These are phyloP conservation scores for Sporodiniella umbellata DNA, from an alignment of 371 early-diverging fungal species.

Conservation along the genomic window DNA sequence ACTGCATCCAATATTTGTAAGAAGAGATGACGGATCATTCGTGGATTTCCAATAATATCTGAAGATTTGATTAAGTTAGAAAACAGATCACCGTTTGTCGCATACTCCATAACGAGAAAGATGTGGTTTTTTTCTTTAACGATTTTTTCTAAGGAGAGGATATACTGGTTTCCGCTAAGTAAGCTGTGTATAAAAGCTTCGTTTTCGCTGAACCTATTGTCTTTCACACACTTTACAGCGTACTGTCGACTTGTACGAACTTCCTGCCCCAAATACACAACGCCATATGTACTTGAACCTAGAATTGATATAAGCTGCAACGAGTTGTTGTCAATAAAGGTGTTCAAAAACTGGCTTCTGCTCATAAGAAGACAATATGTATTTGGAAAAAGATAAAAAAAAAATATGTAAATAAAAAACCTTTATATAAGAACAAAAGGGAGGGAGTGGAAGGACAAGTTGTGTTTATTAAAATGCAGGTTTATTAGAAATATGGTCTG, in stretches of 20 bases:
- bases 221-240: constrained; percentile 58
- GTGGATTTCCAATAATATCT: constrained; percentile 37
- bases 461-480: not conserved
- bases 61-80: constrained; percentile 47
- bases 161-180: constrained; percentile 61
- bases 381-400: not conserved
- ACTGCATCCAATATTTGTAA: constrained; percentile 56
- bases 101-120: constrained; percentile 71
- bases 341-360: constrained; percentile 20
- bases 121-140: constrained; percentile 48
- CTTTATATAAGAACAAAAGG: not conserved
- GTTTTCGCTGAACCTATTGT: constrained; percentile 38
- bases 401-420: not conserved
- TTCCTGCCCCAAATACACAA: constrained; percentile 58
- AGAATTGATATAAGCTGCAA: constrained; percentile 49
- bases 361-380: not conserved
- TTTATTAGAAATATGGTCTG: constrained; percentile 2
- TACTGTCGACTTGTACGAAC: constrained; percentile 33
- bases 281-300: constrained; percentile 70
- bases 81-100: constrained; percentile 64
- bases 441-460: too few relatives aligned
- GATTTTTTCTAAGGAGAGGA: constrained; percentile 68
- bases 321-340: constrained; percentile 32
- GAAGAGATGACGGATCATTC: constrained; percentile 48
- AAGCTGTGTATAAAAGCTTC: constrained; percentile 68